Evolutionary conservation across 1,284 basidiomycete genomes (phyloP).

Genomic region (Veloboletus limbatus): DNA sequence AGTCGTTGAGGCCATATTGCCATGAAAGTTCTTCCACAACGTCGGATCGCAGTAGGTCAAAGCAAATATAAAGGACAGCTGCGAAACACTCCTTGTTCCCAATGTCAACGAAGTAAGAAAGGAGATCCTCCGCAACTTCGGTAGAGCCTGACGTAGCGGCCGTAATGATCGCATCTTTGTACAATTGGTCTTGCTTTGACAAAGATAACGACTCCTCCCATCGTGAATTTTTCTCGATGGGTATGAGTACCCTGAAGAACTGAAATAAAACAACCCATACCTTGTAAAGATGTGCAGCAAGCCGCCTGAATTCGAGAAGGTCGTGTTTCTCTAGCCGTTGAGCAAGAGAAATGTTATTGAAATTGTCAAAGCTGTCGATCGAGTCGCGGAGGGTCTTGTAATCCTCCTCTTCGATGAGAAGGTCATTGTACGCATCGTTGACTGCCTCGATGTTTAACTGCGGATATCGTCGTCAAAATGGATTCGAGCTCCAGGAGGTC

Average conservation of each 20-base stretch:
- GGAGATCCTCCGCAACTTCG: conserved; percentile 90
- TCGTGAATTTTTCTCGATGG: conserved; percentile 77
- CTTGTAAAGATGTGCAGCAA: conserved; percentile 96
- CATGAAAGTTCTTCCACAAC: conserved; percentile 93
- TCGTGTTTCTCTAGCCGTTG: conserved; percentile 87
- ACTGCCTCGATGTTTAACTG: conserved; percentile 94
- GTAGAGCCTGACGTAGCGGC: conserved; percentile 78
- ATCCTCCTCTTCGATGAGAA: conserved; percentile 98
- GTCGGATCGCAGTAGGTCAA: conserved; percentile 89
- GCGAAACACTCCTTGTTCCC: conserved; percentile 99
- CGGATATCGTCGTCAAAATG: conserved; percentile 15
- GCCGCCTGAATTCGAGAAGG: conserved; percentile 90
- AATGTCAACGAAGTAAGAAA: conserved; percentile 94
- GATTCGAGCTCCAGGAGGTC: too few relatives aligned
- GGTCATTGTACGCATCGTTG: conserved; percentile 96
- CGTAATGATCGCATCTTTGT: conserved; percentile 94
- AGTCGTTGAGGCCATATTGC: conserved; percentile 94
- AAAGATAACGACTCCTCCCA: conserved; percentile 96
- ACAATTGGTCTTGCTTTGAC: conserved; percentile 94
- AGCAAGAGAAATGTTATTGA: conserved; percentile 90
- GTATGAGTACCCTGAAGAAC: conserved; percentile 3
- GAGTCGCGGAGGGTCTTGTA: conserved; percentile 95
- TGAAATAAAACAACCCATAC: conserved; percentile 34
- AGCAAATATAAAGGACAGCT: conserved; percentile 87
- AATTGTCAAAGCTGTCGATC: conserved; percentile 97